Evolutionary conservation across 805 yeast species (phyloP).

Genomic region (Groenewaldozyma salmanticensis): DNA sequence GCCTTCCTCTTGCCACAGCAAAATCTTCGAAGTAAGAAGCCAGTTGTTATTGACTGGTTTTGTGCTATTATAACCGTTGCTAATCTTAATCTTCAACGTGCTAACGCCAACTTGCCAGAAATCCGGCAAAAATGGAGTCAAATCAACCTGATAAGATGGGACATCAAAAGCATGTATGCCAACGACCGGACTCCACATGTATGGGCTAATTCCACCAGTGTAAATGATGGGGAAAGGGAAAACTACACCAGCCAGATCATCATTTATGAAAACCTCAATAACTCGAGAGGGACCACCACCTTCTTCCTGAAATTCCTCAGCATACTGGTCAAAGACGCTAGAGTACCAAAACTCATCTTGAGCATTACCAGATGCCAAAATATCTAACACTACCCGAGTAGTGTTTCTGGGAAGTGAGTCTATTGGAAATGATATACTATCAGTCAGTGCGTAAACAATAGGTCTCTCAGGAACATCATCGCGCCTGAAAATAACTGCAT

Average conservation of each 20-base stretch:
- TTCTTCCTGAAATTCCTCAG: conserved; percentile 10
- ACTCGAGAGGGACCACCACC: conserved; percentile 66
- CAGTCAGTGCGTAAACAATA: neutral
- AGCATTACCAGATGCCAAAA: conserved; percentile 69
- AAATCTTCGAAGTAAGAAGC: conserved; percentile 24
- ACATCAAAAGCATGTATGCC: conserved; percentile 66
- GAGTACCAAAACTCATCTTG: conserved; percentile 82
- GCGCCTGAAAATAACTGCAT: too few species aligned
- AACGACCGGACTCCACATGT: conserved; percentile 74
- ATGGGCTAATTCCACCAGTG: conserved; percentile 77
- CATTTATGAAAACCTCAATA: conserved; percentile 53
- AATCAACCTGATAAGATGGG: conserved; percentile 57
- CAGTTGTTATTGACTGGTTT: conserved; percentile 18
- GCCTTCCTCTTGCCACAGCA: conserved; percentile 23
- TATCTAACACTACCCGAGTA: conserved; percentile 45
- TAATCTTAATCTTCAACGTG: conserved; percentile 5
- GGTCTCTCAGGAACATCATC: neutral
- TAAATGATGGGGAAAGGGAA: conserved; percentile 66
- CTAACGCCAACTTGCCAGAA: conserved; percentile 43
- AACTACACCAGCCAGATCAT: conserved; percentile 46
- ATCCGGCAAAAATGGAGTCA: conserved; percentile 60
- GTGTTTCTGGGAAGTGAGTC: conserved; percentile 40
- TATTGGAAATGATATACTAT: neutral
- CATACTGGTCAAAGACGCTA: conserved; percentile 29
- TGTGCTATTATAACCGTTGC: conserved; percentile 8